Conservation (phyloP, 306 rosid species). For the Amphicarpaea edgeworthii region DNA sequence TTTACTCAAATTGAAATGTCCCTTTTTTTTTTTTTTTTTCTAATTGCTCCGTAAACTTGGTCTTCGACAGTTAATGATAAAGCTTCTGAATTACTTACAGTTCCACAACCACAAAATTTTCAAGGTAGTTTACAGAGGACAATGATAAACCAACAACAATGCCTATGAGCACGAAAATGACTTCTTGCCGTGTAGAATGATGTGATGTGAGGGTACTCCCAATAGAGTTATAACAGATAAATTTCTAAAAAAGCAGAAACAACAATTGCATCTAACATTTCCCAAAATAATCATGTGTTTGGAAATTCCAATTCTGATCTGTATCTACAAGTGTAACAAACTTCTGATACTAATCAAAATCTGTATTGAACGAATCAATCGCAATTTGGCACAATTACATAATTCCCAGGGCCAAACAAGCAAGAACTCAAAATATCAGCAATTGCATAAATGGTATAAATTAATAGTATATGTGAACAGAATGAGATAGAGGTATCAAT, state of each 20-base stretch:
- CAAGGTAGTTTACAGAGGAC: neutral
- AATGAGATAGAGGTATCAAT: neutral
- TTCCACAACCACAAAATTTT: neutral
- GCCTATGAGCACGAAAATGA: neutral
- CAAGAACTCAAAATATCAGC: neutral
- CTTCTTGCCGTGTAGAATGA: neutral
- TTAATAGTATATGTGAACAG: neutral
- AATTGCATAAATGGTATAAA: constrained; percentile 4
- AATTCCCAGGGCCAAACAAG: constrained; percentile 3
- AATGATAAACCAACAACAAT: neutral
- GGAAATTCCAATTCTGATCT: neutral
- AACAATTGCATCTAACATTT: neutral
- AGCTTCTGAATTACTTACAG: neutral
- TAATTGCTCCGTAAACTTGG: neutral
- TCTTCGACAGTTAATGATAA: neutral
- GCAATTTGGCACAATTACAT: neutral
- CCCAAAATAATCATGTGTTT: neutral
- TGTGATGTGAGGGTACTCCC: neutral
- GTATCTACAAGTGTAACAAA: no score
- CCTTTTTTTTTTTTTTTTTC: no score
- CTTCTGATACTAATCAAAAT: neutral
- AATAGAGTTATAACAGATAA: neutral
- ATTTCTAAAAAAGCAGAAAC: neutral
- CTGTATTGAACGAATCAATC: neutral
- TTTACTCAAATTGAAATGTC: no score